phyloP scores from a whole-genome alignment of 2,329 filamentous ascomycete genomes.

The Paecilomyces sp. region DNA sequence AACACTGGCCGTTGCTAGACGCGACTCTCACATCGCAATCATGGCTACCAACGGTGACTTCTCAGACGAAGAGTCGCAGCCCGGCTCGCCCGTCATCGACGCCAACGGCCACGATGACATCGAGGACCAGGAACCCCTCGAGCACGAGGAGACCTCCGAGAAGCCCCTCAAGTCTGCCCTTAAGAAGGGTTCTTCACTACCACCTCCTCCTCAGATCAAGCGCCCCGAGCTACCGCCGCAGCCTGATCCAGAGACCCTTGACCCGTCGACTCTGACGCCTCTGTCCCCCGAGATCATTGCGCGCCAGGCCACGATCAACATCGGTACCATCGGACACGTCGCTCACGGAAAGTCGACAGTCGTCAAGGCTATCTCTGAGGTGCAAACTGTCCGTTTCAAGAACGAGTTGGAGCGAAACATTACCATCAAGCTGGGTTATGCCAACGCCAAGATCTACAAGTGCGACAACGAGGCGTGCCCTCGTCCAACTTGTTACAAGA shows the following conservation, averaged over 20 bases:
- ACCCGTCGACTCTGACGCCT: constrained; percentile 71
- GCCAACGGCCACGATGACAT: constrained; percentile 60
- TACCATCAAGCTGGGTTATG: constrained; percentile 99
- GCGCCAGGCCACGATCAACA: constrained; percentile 97
- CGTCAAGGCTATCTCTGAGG: constrained; percentile 97
- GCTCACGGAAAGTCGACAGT: constrained; percentile 98
- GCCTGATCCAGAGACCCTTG: constrained; percentile 83
- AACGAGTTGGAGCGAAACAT: constrained; percentile 99
- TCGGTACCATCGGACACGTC: constrained; percentile 96
- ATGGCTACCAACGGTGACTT: constrained; percentile 52
- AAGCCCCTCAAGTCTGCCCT: constrained; percentile 75
- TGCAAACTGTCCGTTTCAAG: constrained; percentile 99
- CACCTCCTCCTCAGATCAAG: constrained; percentile 50
- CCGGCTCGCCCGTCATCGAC: constrained; percentile 46
- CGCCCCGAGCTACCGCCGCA: constrained; percentile 73
- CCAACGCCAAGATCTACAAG: constrained; percentile 99
- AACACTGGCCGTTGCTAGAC: constrained; percentile 6
- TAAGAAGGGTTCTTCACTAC: constrained; percentile 58
- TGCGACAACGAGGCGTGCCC: constrained; percentile 90
- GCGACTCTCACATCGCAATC: constrained; percentile 27
- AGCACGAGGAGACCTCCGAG: constrained; percentile 52
- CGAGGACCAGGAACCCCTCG: constrained; percentile 65
- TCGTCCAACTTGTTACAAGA: constrained; percentile 88
- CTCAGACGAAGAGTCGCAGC: constrained; percentile 48
- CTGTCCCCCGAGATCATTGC: constrained; percentile 95